Base-by-base conservation (phyloP, 129 eudicot genomes). In the Lactuca sativa region DNA sequence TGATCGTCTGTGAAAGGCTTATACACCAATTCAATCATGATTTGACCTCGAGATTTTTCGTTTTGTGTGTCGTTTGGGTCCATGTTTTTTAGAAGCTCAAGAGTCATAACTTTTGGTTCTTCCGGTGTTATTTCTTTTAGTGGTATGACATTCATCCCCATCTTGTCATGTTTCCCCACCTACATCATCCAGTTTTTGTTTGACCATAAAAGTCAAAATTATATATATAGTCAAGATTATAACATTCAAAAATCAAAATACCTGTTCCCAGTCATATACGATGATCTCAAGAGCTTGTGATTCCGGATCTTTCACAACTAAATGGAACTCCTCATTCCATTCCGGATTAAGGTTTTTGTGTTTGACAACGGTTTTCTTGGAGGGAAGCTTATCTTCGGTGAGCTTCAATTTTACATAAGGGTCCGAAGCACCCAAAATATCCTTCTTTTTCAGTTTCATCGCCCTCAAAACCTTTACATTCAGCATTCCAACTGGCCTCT, bases 181-280 rank as follows among this genome's bases (percentile, higher is more conserved):
- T 92, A 76, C 31, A 18, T n/a, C 52, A 66, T 30, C 57, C 2
- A 5, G 58, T 16, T 3, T 16, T 3, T 10, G 16, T 70, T 41
- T 64, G 44, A 67, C 69, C n/a, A 21, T 4, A 16, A 48, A 66
- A 57, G 32, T 58, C 54, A 67, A 43, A 21, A 67, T 15, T 6
- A 16, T 25, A 25, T 25, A 18, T 18, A 18, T 18, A 18, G 21
- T 18, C 30, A 1, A 1, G 2, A 25, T 25, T 25, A 25, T 25
- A 25, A 25, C 30, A 25, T 25, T 25, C 7, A 16, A 43, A 21
- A 25, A 0, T 25, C 7, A 16, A 43, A 21, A 59, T 15, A 16
- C 97, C 96, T 86, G 88, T 71, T 88, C 96, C 96, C 96, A 92
- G 56, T 88, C 97, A 56, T 78, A 88, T n/a, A 92, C 91, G 41